Conservation (phyloP, 2,329 filamentous ascomycete species). For the Bipolaris zeicola region DNA sequence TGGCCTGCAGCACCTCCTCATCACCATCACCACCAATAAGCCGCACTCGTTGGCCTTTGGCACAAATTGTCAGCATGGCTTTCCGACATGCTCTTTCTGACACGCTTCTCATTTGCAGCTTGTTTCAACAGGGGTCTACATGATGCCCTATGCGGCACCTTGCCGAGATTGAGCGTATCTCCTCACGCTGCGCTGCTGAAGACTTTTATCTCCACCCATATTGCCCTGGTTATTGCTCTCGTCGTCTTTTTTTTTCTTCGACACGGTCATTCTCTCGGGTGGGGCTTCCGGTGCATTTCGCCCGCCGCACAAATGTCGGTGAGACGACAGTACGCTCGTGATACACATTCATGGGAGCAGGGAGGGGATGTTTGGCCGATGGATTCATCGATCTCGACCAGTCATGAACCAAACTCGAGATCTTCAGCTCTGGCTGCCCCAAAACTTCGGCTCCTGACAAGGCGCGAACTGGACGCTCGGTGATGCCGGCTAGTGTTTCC, state of each 20-base stretch:
- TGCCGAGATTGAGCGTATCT: slow-evolving; percentile 27
- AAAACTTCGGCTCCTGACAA: slow-evolving; percentile 12
- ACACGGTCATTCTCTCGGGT: slow-evolving; percentile 13
- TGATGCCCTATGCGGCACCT: slow-evolving; percentile 26
- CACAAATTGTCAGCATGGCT: slow-evolving; percentile 18
- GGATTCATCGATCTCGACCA: neutral
- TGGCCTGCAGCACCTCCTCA: slow-evolving; percentile 15
- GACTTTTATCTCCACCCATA: slow-evolving; percentile 30
- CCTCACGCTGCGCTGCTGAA: slow-evolving; percentile 12
- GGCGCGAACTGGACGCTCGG: slow-evolving; percentile 16
- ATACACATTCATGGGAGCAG: slow-evolving; percentile 11
- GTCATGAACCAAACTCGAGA: neutral
- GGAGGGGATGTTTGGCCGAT: slow-evolving; percentile 2
- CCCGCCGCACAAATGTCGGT: slow-evolving; percentile 43
- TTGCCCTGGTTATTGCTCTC: slow-evolving; percentile 27
- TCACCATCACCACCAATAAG: too few relatives aligned
- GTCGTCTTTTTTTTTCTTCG: slow-evolving; percentile 4
- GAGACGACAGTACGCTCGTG: slow-evolving; percentile 18
- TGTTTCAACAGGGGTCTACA: slow-evolving; percentile 29
- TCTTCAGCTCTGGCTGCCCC: slow-evolving; percentile 11
- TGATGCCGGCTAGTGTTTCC: slow-evolving; percentile 16
- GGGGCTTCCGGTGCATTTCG: slow-evolving; percentile 23
- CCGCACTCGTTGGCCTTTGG: too few relatives aligned
- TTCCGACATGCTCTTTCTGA: slow-evolving; percentile 27
- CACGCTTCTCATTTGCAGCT: slow-evolving; percentile 27